Evolutionary conservation across 2,329 filamentous ascomycete species (phyloP), one percentile per base, ranked within the genome.

Genomic region (Colletotrichum somersetense): DNA sequence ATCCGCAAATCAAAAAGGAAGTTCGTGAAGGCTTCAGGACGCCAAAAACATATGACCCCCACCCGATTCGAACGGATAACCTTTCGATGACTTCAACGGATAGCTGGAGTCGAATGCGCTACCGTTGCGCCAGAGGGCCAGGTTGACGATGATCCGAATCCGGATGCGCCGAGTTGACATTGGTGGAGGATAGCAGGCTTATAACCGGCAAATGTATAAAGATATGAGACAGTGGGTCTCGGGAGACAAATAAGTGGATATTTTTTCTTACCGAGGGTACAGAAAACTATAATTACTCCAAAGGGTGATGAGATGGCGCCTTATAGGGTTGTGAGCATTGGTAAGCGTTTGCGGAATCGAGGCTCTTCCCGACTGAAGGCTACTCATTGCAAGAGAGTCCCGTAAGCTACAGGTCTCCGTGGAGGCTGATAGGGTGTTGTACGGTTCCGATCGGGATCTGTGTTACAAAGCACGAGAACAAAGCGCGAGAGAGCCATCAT

Each of bases 21-120:
- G 1, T 14, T 14, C 14, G 20, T 18, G 14, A 55, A 33, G 5
- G 57, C 12, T 44, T n/a, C 20, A 26, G n/a, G 4, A n/a, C 16
- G 38, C 52, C 52, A 62, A 50, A 71, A 62, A 30, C 30, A 12
- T 10, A 5, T 72, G 69, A 72, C 69, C 69, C 69, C 58, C 35
- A 72, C 69, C 69, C 46, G 69, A 72, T 72, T 72, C 59, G 69
- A 72, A 72, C 69, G 53, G 69, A 69, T 71, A 71, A 68, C 68
- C 68, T 71, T 71, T 68, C 65, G 68, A 71, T 71, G 26, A 30
- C 26, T 30, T 30, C 26, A 30, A 30, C 26, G 26, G 26, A 30
- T 30, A 30, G 26, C 69, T 72, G 69, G 69, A 72, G 69, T 72
- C 69, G 65, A 69, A 72, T 58, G 69, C 69, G 65, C 69, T 72